Evolutionary conservation across 305 asterid species (phyloP).

Genomic region (Solanum hybrid): DNA sequence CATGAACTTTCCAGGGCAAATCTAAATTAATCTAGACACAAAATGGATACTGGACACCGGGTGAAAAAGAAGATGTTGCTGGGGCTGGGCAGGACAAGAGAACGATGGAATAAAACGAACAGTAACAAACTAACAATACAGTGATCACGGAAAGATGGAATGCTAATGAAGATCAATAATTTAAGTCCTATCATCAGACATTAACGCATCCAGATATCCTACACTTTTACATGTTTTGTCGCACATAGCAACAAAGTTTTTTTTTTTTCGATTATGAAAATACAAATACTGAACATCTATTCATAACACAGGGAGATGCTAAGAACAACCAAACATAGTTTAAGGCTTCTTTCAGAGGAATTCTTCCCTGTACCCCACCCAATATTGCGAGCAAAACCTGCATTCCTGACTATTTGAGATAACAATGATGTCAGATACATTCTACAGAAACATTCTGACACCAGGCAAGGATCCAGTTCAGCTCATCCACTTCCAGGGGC

Average conservation of each 20-base stretch:
- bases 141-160: background rate
- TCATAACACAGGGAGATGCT: background rate
- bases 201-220: background rate
- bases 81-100: background rate
- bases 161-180: background rate
- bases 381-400: background rate
- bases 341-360: background rate
- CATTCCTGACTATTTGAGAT: background rate
- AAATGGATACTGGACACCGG: background rate
- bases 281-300: background rate
- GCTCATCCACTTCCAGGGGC: slow-evolving; percentile 53
- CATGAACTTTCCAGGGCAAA: background rate
- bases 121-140: background rate
- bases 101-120: background rate
- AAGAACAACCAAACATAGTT: background rate
- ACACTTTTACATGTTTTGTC: background rate
- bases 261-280: background rate
- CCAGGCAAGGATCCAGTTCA: background rate
- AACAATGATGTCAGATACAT: background rate
- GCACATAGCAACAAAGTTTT: background rate
- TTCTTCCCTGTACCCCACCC: background rate
- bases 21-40: background rate
- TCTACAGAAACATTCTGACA: background rate
- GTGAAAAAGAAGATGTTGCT: background rate
- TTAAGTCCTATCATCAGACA: background rate